Evolutionary conservation across 371 early-diverging fungal species (phyloP), one percentile per base, ranked within the genome.

Genomic region (Actinomortierella wolfii): DNA sequence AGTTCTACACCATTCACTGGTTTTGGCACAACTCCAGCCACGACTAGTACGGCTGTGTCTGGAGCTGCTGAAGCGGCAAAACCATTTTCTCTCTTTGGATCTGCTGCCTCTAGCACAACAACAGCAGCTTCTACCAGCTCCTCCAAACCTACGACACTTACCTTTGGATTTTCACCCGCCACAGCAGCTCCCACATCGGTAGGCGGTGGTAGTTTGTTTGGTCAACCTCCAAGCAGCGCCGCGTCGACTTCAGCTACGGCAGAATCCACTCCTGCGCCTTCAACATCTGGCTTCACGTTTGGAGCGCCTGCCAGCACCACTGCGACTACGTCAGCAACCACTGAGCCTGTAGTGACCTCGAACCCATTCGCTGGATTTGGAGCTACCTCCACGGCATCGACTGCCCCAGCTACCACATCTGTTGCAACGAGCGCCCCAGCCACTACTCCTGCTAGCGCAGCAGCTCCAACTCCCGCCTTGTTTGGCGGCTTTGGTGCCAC

Each of bases 91-190:
- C 43, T 58, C 17, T 58, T 41, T 11, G 43, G 18, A 2, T 8
- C 53, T 13, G 34, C 53, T n/a, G n/a, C 51, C 6, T 29, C 54
- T 0, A 15, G 54, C 3, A 21, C 57, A 9, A 14, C 56, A 2
- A 7, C 57, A 0, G 23, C 56, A 40, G 51, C 43, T 34, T n/a
- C 54, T 41, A 24, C 25, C 1, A 40, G 49, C 43, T 40, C 34
- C 21, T 17, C n/a, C 15, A 63, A 63, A 42, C 63, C 63, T 14
- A 51, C 63, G 4, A 40, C 40, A 25, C 57, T 61, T 49, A n/a
- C 62, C 17, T 61, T 61, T 25, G 42, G 41, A 13, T 42, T 46
- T 8, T 46, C 56, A 23, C 17, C 45, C 18, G 53, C 54, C 24
- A 55, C 51, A 40, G 46, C 21, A 2, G 46, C 46, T 17, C 46